Base-by-base conservation (phyloP, 352 stramenopile genomes). In the Phytophthora capsici region DNA sequence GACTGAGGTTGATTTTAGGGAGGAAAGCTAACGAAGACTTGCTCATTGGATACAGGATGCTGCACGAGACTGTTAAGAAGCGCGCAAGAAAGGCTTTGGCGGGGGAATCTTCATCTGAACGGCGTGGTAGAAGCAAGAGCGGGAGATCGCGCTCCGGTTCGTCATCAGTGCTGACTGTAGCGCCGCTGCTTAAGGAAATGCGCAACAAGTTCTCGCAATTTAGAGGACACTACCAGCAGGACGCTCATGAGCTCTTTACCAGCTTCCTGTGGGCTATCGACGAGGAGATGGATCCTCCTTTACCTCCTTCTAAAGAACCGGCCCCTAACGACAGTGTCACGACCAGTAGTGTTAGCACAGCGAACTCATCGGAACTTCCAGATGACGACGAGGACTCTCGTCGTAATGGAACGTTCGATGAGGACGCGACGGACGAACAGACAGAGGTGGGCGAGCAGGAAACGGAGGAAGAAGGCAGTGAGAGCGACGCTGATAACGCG, bases 161-260 rank as follows among this genome's bases (percentile, higher is more conserved):
- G 20, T 76, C 77, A 9, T 81, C 78, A 3, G 73, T 90, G 19
- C 50, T 90, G 17, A 90, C 81, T 0, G 77, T 90, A 6, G 77
- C 77, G 12, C 81, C 81, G 12, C 34, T 93, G 17, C 73, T 93
- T 16, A 89, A 84, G 47, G 83, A 82, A 25, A 77, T 93, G 40
- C 78, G 84, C 4, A 86, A 84, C 20, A 91, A 91, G 28, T 98
- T 98, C 69, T 78, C 86, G 5, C 88, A 94, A 22, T 99, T 99
- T 66, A 72, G 79, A n/a, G 96, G 96, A 2, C 84, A 91, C 64
- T 88, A 96, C 43, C 97, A 99, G 78, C 97, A 99, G 45, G 98
- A 99, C 66, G 89, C 95, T 6, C 95, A 99, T 64, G 98, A 99
- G 69, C 66, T 99, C 0, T 87, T 99, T 9, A 75, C 79, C 7